phyloP scores from a whole-genome alignment of 2,329 filamentous ascomycete species.

The Xylariaceae sp. region DNA sequence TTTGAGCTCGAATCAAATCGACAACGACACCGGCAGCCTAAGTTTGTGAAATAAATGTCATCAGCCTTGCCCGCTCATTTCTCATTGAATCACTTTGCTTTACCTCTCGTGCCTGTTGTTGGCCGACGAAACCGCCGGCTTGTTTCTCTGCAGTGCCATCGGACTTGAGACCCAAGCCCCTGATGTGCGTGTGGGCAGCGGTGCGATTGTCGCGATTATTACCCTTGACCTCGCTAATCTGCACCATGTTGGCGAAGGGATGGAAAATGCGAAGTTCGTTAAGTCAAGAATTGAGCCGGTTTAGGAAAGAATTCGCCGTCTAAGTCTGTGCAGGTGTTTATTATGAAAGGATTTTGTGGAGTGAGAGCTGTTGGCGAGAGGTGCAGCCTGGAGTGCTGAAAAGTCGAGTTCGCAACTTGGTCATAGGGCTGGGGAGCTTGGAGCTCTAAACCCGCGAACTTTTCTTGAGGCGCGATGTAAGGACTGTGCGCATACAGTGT shows the following conservation, averaged over 20 bases:
- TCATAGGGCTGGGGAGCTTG: constrained; percentile 29
- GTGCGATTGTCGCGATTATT: constrained; percentile 95
- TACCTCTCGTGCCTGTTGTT: constrained; percentile 87
- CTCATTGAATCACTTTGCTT: neutral
- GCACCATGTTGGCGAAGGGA: constrained; percentile 68
- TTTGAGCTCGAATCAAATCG: constrained; percentile 93
- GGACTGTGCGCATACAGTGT: constrained; percentile 29
- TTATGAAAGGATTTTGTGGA: neutral
- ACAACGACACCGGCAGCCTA: constrained; percentile 95
- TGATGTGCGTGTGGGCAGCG: constrained; percentile 97
- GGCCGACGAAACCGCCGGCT: constrained; percentile 86
- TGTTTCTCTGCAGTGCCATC: constrained; percentile 86
- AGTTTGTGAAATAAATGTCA: constrained; percentile 22
- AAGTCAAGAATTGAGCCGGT: neutral
- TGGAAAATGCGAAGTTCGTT: constrained; percentile 1
- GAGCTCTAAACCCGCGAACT: constrained; percentile 40
- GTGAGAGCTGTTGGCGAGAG: constrained; percentile 10
- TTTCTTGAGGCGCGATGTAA: constrained; percentile 38
- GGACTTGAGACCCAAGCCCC: constrained; percentile 82
- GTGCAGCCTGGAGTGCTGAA: constrained; percentile 14
- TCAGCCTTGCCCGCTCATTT: constrained; percentile 8
- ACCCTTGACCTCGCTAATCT: constrained; percentile 93
- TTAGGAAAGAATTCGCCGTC: neutral
- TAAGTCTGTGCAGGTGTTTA: neutral
- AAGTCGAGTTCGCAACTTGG: constrained; percentile 27